Conservation (phyloP, 805 yeast genomes). For the Alloascoidea africana region DNA sequence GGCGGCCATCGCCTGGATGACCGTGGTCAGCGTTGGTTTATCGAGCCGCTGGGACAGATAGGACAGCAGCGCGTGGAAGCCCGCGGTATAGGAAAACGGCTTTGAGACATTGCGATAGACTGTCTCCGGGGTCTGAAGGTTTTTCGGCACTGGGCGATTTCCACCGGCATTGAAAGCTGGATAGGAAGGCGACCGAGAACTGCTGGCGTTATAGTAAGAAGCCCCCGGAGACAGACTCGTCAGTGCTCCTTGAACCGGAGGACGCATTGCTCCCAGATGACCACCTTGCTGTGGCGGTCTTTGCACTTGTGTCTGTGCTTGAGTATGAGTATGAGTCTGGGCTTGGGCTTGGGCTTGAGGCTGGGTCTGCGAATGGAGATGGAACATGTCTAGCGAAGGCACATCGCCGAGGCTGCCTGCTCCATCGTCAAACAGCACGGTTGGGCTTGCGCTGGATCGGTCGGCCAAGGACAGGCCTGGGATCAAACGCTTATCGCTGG, state of each 20-base stretch:
- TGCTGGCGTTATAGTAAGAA: not conserved
- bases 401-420: too few relatives aligned
- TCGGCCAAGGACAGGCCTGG: slow-evolving; percentile 1
- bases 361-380: not conserved
- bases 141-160: not conserved
- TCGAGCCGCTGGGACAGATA: slow-evolving; percentile 62
- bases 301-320: not conserved
- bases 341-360: not conserved
- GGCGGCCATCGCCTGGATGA: slow-evolving; percentile 81
- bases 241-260: not conserved
- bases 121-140: not conserved
- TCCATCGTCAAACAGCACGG: not conserved
- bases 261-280: not conserved
- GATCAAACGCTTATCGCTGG: not conserved
- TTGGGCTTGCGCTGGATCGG: not conserved
- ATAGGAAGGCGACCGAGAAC: too few relatives aligned
- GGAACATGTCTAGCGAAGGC: not conserved
- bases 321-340: not conserved
- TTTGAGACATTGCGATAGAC: slow-evolving; percentile 54
- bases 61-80: slow-evolving; percentile 68
- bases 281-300: not conserved
- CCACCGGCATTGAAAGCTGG: too few relatives aligned
- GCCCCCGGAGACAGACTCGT: too few relatives aligned
- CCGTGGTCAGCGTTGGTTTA: slow-evolving; percentile 51
- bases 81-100: slow-evolving; percentile 85